These are phyloP conservation scores for Eremomyces bilateralis DNA, from an alignment of 495 filamentous ascomycete species.

Conservation along the genomic window DNA sequence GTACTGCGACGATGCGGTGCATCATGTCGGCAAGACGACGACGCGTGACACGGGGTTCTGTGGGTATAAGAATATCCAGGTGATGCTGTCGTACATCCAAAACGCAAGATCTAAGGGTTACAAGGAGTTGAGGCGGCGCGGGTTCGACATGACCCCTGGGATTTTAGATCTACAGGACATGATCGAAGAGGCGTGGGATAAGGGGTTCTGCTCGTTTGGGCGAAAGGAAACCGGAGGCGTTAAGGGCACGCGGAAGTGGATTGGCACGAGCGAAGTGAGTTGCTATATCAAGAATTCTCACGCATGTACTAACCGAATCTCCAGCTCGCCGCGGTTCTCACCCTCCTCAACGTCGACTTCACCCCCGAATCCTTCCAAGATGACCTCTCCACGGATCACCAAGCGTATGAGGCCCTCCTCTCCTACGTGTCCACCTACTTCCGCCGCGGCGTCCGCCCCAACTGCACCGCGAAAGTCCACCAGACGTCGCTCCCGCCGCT, in stretches of 20 bases:
- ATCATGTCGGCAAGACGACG: slow-evolving; percentile 62
- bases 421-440: slow-evolving; percentile 58
- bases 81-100: slow-evolving; percentile 64
- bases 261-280: slow-evolving; percentile 76
- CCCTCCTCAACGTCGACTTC: slow-evolving; percentile 38
- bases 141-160: slow-evolving; percentile 33
- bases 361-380: slow-evolving; percentile 28
- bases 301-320: neutral
- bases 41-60: slow-evolving; percentile 70
- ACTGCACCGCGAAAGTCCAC: slow-evolving; percentile 28
- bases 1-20: slow-evolving; percentile 52
- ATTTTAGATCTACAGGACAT: slow-evolving; percentile 71
- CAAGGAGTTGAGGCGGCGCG: slow-evolving; percentile 32
- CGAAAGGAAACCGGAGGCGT: slow-evolving; percentile 74
- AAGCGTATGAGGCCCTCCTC: slow-evolving; percentile 35
- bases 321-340: slow-evolving; percentile 64
- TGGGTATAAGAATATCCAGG: slow-evolving; percentile 95
- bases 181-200: slow-evolving; percentile 83
- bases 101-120: slow-evolving; percentile 31
- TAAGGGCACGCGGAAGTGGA: slow-evolving; percentile 75
- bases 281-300: neutral
- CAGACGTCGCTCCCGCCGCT: slow-evolving; percentile 56
- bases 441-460: slow-evolving; percentile 18
- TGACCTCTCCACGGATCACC: slow-evolving; percentile 15
- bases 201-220: slow-evolving; percentile 53